phyloP scores from a whole-genome alignment of 139 green algal species.

The Axilococcus clingmanii region DNA sequence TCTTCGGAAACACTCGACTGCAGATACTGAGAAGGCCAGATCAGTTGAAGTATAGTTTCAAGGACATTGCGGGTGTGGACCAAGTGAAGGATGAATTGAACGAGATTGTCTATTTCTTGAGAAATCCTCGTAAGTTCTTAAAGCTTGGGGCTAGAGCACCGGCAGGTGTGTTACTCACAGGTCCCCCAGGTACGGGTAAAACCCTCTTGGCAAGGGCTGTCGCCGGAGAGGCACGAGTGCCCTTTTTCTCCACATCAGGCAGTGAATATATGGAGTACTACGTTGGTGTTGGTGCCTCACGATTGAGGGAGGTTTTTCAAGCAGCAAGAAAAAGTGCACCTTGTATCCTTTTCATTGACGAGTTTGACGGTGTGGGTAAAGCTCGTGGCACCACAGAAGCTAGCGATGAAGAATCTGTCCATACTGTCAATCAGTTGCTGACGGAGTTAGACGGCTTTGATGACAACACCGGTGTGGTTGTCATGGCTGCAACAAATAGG shows the following conservation, averaged over 20 bases:
- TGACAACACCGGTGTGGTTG: slow-evolving; percentile 85
- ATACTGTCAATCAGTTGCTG: slow-evolving; percentile 95
- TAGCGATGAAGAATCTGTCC: slow-evolving; percentile 67
- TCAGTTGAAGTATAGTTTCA: slow-evolving; percentile 32
- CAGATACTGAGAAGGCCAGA: slow-evolving; percentile 42
- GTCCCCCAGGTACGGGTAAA: slow-evolving; percentile 48
- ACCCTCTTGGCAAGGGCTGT: slow-evolving; percentile 60
- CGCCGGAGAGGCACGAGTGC: slow-evolving; percentile 66
- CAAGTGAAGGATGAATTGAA: slow-evolving; percentile 62
- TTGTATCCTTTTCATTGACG: slow-evolving; percentile 96
- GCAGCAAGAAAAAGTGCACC: slow-evolving; percentile 41
- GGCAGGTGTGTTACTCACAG: slow-evolving; percentile 58
- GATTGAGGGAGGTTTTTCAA: slow-evolving; percentile 56
- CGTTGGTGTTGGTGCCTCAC: slow-evolving; percentile 52
- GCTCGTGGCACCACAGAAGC: slow-evolving; percentile 26
- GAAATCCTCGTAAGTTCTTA: slow-evolving; percentile 46
- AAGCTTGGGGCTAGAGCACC: slow-evolving; percentile 50
- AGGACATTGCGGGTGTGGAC: slow-evolving; percentile 65
- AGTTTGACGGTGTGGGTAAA: slow-evolving; percentile 90
- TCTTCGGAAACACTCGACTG: slow-evolving; percentile 52
- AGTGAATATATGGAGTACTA: slow-evolving; percentile 63
- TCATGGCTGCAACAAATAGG: slow-evolving; percentile 96
- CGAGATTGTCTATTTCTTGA: slow-evolving; percentile 57
- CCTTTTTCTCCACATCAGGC: slow-evolving; percentile 47
- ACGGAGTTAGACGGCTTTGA: slow-evolving; percentile 98